Conservation (phyloP, 306 rosid genomes). For the Quercus berberidifolia region DNA sequence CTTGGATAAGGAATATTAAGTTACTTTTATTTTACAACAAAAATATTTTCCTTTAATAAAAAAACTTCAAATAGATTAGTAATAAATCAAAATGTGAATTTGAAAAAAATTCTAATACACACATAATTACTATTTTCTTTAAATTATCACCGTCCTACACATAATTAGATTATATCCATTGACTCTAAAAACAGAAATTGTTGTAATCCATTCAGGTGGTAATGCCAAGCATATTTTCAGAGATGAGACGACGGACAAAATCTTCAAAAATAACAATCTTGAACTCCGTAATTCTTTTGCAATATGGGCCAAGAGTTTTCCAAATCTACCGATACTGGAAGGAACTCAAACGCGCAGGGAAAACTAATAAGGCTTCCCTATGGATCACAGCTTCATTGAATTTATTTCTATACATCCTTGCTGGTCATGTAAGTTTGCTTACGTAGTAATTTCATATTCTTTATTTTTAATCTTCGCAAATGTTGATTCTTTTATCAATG, state of each 20-base stretch:
- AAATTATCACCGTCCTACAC: background rate
- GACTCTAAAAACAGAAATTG: constrained; percentile 7
- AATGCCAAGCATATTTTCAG: constrained; percentile 58
- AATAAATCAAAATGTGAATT: no score
- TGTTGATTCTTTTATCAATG: background rate
- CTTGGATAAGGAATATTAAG: no score
- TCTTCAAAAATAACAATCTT: constrained; percentile 21
- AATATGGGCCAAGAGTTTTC: constrained; percentile 65
- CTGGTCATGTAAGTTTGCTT: constrained; percentile 78
- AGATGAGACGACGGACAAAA: constrained; percentile 53
- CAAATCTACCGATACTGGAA: constrained; percentile 65
- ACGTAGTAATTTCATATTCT: background rate
- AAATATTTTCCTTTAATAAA: no score
- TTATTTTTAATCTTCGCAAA: background rate
- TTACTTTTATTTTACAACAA: no score
- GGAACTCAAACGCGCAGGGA: constrained; percentile 36
- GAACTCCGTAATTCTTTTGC: constrained; percentile 69
- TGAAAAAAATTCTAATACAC: no score
- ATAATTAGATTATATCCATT: background rate
- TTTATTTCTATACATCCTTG: constrained; percentile 90
- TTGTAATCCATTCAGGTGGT: constrained; percentile 49
- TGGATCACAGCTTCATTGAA: constrained; percentile 89
- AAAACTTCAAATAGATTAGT: no score
- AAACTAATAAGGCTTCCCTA: constrained; percentile 50
- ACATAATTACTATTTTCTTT: background rate